phyloP scores from a whole-genome alignment of 352 stramenopile genomes.

The Phytophthora constricta region DNA sequence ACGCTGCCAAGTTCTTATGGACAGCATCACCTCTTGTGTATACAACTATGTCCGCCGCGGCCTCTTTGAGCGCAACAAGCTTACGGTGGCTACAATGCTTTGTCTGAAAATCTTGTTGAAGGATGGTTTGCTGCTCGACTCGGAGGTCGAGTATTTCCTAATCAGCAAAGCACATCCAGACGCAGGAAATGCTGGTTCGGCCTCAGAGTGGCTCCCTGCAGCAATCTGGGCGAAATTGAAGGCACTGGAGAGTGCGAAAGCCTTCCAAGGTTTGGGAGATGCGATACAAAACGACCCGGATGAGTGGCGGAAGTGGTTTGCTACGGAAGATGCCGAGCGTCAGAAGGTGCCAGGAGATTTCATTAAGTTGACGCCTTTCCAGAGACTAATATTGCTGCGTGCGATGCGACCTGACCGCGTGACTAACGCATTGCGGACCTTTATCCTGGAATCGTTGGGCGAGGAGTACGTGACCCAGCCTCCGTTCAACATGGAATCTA shows the following conservation, averaged over 20 bases:
- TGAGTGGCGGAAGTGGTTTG: conserved; percentile 97
- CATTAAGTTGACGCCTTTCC: conserved; percentile 79
- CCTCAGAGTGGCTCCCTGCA: conserved; percentile 93
- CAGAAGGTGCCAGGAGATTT: conserved; percentile 95
- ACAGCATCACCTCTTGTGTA: conserved; percentile 94
- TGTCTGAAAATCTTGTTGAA: conserved; percentile 94
- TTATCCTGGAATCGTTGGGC: conserved; percentile 90
- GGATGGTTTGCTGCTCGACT: conserved; percentile 79
- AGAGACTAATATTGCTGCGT: conserved; percentile 90
- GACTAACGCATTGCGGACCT: conserved; percentile 92
- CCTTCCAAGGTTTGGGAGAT: conserved; percentile 93
- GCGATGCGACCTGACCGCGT: conserved; percentile 94
- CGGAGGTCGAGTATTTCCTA: conserved; percentile 93
- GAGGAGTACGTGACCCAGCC: conserved; percentile 93
- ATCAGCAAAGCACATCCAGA: conserved; percentile 88
- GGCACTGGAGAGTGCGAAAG: conserved; percentile 89
- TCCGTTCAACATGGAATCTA: conserved; percentile 92
- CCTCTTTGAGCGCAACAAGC: conserved; percentile 95
- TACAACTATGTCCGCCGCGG: conserved; percentile 96
- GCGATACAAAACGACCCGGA: conserved; percentile 97
- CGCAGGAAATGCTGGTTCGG: conserved; percentile 92
- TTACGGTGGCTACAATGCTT: conserved; percentile 95
- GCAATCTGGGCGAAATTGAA: conserved; percentile 94
- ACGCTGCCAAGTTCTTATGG: conserved; percentile 87
- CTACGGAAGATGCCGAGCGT: conserved; percentile 94